Conservation (phyloP, 78 protist species). For the Planoprotostelium fungivorum region DNA sequence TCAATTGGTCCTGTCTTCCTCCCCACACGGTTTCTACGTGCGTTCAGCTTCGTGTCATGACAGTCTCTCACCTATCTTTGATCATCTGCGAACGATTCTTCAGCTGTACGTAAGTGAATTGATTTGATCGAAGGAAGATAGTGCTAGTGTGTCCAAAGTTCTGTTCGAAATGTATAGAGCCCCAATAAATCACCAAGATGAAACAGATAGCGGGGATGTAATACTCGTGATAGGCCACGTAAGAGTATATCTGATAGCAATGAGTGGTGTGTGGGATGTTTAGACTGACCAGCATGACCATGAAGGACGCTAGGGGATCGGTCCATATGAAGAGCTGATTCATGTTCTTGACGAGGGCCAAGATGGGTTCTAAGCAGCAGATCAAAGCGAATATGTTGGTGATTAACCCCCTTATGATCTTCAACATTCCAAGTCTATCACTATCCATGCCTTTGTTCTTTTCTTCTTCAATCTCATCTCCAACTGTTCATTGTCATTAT, state of each 20-base stretch:
- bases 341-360: background rate
- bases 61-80: background rate
- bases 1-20: background rate
- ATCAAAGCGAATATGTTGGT: background rate
- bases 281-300: background rate
- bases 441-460: background rate
- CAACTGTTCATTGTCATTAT: background rate
- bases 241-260: background rate
- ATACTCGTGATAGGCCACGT: background rate
- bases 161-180: background rate
- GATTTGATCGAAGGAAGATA: background rate
- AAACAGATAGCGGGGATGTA: background rate
- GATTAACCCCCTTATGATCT: background rate
- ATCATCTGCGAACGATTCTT: background rate
- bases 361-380: background rate
- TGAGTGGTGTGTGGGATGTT: background rate
- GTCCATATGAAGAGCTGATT: background rate
- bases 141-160: background rate
- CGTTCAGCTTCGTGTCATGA: background rate
- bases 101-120: background rate
- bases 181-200: background rate
- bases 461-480: background rate
- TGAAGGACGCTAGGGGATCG: background rate
- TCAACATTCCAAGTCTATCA: background rate
- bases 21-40: background rate